phyloP scores from a whole-genome alignment of 2,329 filamentous ascomycete genomes.

The Periconia sp. region DNA sequence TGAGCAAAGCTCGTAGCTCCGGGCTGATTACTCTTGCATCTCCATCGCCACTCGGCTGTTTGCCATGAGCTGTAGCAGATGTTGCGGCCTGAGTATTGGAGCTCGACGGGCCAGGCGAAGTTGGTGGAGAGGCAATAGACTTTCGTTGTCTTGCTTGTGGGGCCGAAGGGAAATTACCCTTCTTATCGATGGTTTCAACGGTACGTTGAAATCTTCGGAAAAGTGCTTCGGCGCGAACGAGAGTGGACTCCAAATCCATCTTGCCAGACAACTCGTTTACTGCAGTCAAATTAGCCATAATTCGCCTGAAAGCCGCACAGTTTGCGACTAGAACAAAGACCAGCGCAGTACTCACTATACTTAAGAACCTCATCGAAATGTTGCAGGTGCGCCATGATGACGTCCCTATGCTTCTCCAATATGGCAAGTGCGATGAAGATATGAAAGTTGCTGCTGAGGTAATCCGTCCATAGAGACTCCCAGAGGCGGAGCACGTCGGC shows the following conservation, averaged over 20 bases:
- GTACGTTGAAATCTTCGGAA: slow-evolving; percentile 88
- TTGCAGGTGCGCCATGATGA: slow-evolving; percentile 92
- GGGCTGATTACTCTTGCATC: slow-evolving; percentile 65
- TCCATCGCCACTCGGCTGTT: slow-evolving; percentile 37
- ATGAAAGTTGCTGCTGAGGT: slow-evolving; percentile 86
- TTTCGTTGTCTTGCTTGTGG: slow-evolving; percentile 57
- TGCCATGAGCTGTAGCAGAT: slow-evolving; percentile 40
- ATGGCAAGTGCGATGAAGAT: slow-evolving; percentile 94
- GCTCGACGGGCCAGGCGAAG: slow-evolving; percentile 22
- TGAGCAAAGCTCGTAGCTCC: slow-evolving; percentile 67
- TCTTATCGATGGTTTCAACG: slow-evolving; percentile 91
- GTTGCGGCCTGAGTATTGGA: slow-evolving; percentile 27
- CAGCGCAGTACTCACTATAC: slow-evolving; percentile 69
- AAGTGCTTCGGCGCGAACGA: slow-evolving; percentile 85
- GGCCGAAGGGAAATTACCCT: slow-evolving; percentile 76
- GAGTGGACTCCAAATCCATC: slow-evolving; percentile 86
- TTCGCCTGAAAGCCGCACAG: no score
- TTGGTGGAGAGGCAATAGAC: slow-evolving; percentile 42
- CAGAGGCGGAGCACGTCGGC: slow-evolving; percentile 83
- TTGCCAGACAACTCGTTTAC: slow-evolving; percentile 94
- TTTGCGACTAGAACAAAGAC: neutral
- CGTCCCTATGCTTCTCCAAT: slow-evolving; percentile 91
- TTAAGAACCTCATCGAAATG: slow-evolving; percentile 98
- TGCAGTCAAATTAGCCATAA: slow-evolving; percentile 42
- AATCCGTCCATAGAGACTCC: slow-evolving; percentile 96